Percentiles rank a stretch among this genome's conserved stretches.
These are phyloP conservation scores for Talaromyces sp. DNA, from an alignment of 2,329 filamentous ascomycete species.

Conservation along the genomic window DNA sequence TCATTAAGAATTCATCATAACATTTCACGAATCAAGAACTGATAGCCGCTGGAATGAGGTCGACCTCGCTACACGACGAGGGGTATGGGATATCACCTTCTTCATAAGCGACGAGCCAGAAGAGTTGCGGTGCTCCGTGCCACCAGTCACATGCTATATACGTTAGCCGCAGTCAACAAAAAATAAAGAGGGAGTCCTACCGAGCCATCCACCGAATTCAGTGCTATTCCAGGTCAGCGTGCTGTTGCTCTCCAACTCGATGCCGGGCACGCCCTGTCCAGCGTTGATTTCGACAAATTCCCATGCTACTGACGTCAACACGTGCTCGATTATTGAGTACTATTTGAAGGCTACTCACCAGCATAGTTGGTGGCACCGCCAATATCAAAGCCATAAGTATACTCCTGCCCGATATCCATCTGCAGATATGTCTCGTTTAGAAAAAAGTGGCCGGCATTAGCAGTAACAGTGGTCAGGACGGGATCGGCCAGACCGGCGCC, in stretches of 20 bases:
- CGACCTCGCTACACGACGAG: slow-evolving; percentile 34
- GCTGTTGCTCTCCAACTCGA: slow-evolving; percentile 28
- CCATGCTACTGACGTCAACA: slow-evolving; percentile 30
- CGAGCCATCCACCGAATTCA: slow-evolving; percentile 41
- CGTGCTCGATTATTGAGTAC: no score
- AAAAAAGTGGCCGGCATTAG: slow-evolving; percentile 27
- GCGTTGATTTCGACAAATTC: slow-evolving; percentile 35
- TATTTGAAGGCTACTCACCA: slow-evolving; percentile 25
- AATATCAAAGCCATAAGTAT: slow-evolving; percentile 33
- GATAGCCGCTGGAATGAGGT: slow-evolving; percentile 27
- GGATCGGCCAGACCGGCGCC: slow-evolving; percentile 40
- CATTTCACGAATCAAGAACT: slow-evolving; percentile 18
- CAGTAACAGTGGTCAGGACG: slow-evolving; percentile 28
- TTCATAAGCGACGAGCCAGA: slow-evolving; percentile 30
- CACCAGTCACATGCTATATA: slow-evolving; percentile 40
- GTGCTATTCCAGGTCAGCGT: slow-evolving; percentile 28
- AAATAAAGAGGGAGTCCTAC: slow-evolving; percentile 25
- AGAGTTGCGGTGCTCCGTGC: slow-evolving; percentile 40
- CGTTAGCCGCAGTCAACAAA: background rate
- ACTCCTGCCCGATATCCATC: slow-evolving; percentile 29
- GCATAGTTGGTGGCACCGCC: slow-evolving; percentile 31
- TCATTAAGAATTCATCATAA: slow-evolving; percentile 16
- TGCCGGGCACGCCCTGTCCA: slow-evolving; percentile 30
- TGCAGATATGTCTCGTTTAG: slow-evolving; percentile 35
- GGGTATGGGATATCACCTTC: slow-evolving; percentile 27